phyloP scores from a whole-genome alignment of 192 early-diverging fungal species.

The Coemansia sp. region DNA sequence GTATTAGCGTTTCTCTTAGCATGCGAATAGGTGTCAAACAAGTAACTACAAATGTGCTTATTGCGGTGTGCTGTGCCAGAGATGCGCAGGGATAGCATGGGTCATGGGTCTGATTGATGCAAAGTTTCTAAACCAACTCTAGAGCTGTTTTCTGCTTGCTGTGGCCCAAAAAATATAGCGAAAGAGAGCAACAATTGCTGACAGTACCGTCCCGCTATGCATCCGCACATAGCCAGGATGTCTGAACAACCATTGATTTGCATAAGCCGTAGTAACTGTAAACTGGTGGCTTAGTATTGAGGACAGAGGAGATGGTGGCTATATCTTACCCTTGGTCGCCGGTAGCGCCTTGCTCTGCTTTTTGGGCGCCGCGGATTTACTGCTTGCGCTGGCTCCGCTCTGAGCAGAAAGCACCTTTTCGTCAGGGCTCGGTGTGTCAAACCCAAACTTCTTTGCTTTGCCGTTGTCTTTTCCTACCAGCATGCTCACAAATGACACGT shows the following conservation, averaged over 20 bases:
- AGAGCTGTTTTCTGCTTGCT: not conserved
- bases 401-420: slow-evolving; percentile 69
- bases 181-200: not conserved
- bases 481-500: slow-evolving; percentile 39
- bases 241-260: not conserved
- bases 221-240: not conserved
- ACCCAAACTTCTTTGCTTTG: slow-evolving; percentile 54
- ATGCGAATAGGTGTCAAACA: not conserved
- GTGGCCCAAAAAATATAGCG: not conserved
- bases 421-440: slow-evolving; percentile 82
- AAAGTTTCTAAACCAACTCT: no score
- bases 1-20: not conserved
- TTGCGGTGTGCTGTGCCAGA: not conserved
- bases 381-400: slow-evolving; percentile 14
- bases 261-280: no score
- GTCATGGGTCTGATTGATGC: no score
- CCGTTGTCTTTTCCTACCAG: slow-evolving; percentile 21
- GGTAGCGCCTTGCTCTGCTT: slow-evolving; percentile 18
- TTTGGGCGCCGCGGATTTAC: not conserved
- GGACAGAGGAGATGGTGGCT: slow-evolving; percentile 2
- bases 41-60: not conserved
- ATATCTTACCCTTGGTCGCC: slow-evolving; percentile 31
- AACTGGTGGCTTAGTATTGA: not conserved
- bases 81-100: not conserved
- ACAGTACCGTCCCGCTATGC: no score